Evolutionary conservation across 2,329 filamentous ascomycete species (phyloP), one percentile per base, ranked within the genome.

Genomic region (Fonsecaea pugnacius): DNA sequence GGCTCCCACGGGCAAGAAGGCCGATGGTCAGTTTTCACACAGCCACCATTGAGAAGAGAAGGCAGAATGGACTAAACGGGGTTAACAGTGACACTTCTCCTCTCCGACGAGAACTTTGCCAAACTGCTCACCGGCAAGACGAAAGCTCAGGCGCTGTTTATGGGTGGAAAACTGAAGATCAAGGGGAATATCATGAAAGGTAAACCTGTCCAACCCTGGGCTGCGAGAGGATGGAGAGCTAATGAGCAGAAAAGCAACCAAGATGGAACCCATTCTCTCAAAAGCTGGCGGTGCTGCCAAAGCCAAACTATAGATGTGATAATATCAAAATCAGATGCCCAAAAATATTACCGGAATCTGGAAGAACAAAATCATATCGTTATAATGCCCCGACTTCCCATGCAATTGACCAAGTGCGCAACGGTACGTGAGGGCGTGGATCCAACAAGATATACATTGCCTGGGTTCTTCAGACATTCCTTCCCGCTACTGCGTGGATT

Each of bases 141-240:
- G 73, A 96, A 97, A 76, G 92, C 95, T 63, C 95, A 99, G 84
- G 88, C 89, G 72, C 82, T 99, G 69, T 97, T 98, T 82, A 98
- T 99, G 94, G 87, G 87, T n/a, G 95, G 95, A 73, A 97, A 96
- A 85, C 84, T 99, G 75, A 99, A 98, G 90, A 87, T 98, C 77
- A 96, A 92, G 87, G 95, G 95, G 69, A 92, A 98, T 78, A 88
- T 98, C 67, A 98, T 98, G 94, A 97, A 97, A 87, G 78, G 68
- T 68, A 54, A 58, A 46, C 18, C n/a, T 33, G 56, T 53, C 12
- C 12, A 2, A 52, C 18, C 21, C 43, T 3, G 7, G 30, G 30
- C n/a, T 6, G 27, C 21, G 43, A 24, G 14, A 4, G 7, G 3
- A 40, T 12, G 18, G 36, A 18, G 8, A 6, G 30, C 62, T 65